phyloP scores from a whole-genome alignment of 352 stramenopile species.

The Blastocystis sp. region DNA sequence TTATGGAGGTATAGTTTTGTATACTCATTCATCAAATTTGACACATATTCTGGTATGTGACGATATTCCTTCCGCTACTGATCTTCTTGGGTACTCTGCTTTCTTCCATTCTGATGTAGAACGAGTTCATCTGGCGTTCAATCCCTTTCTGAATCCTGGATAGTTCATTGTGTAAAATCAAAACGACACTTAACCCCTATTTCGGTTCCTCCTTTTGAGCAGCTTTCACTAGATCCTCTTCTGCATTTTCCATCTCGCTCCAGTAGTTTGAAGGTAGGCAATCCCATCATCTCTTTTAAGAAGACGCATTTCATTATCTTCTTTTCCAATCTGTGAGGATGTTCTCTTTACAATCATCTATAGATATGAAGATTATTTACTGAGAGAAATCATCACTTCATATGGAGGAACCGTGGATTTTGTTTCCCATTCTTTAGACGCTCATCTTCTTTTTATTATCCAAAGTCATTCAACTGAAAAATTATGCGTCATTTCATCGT shows the following conservation, averaged over 20 bases:
- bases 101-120: neutral
- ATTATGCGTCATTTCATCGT: neutral
- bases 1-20: constrained; percentile 25
- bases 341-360: neutral
- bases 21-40: neutral
- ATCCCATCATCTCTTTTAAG: neutral
- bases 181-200: neutral
- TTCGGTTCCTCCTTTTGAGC: neutral
- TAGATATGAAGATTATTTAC: constrained; percentile 29
- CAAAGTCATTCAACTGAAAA: neutral
- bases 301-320: neutral
- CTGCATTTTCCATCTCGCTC: neutral
- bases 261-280: neutral
- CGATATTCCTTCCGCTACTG: neutral
- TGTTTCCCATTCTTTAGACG: neutral
- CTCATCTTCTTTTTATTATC: neutral
- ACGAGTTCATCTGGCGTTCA: neutral
- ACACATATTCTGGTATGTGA: neutral
- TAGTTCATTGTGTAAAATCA: neutral
- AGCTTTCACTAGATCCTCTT: neutral
- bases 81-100: neutral
- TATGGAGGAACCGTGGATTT: neutral
- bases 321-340: neutral
- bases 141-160: neutral
- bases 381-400: neutral